Base-by-base conservation (phyloP, 495 filamentous ascomycete species). In the Chaetomium fimeti region DNA sequence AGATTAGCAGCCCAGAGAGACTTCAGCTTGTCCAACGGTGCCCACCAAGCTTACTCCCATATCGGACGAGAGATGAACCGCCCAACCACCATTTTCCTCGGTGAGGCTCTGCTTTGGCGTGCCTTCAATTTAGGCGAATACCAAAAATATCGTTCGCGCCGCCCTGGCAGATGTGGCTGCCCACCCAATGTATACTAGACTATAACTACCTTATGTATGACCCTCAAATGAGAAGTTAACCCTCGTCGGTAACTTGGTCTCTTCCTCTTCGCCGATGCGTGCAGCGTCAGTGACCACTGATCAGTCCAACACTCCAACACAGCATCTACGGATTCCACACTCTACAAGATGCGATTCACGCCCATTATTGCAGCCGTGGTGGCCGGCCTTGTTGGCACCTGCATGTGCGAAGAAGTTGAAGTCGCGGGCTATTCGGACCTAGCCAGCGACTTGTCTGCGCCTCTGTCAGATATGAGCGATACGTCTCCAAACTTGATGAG, bases 401-500 rank as follows among this genome's bases (percentile, higher is more conserved):
- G 36, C 40, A 43, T 42, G 22, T 58, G 56, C 40, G 56, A 58
- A n/a, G 38, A 58, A 1, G 25, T 58, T 25, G 38, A 58, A 1
- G 25, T 58, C 40, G 22, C 36, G 36, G 56, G 56, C 56, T 58
- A 45, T 28, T 42, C 56, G 25, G 56, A 45, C 25, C 22, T 58
- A n/a, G 56, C 56, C 38, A 58, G 29, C 20, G 38, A 58, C 56
- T 16, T 58, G 20, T 45, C 9, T n/a, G 40, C 20, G 11, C 40
- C 56, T 28, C 32, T 58, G 56, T 22, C 56, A 22, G 36, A 38
- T 45, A 58, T 38, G 38, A 43, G 20, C 36, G n/a, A 58, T 28
- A 45, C 56, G 8, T 58, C 56, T 58, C 56, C 56, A 45, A 45
- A 58, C 56, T 28, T 45, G 36, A 45, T 28, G 22, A 27, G 56